Evolutionary conservation across 169 alveolate species (phyloP).

Genomic region (Eimeria falciformis): DNA sequence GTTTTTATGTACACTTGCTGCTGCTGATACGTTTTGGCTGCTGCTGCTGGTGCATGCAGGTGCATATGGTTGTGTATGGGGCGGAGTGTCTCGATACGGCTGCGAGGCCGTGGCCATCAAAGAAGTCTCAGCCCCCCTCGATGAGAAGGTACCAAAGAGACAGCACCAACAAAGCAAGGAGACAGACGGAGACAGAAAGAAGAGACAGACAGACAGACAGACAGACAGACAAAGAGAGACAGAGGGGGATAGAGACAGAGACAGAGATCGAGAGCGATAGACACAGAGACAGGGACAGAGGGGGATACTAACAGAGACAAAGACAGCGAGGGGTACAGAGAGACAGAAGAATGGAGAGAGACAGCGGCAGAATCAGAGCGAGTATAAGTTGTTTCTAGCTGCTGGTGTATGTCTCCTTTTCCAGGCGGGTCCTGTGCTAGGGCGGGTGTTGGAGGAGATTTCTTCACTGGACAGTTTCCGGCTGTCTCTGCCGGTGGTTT

Average conservation of each 20-base stretch:
- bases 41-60: neutral
- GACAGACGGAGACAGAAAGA: neutral
- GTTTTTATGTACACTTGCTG: neutral
- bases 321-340: no score
- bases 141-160: slow-evolving; percentile 26
- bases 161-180: no score
- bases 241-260: no score
- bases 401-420: neutral
- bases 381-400: no score
- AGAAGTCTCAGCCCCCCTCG: slow-evolving; percentile 28
- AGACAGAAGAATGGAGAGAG: no score
- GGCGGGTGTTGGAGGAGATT: neutral
- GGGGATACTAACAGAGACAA: no score
- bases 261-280: no score
- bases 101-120: slow-evolving; percentile 9
- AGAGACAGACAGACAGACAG: neutral
- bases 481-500: slow-evolving; percentile 4
- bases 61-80: slow-evolving; percentile 38
- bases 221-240: neutral
- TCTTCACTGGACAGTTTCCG: neutral
- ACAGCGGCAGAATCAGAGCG: no score
- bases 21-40: neutral
- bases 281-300: no score
- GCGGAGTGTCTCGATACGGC: neutral
- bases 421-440: neutral